A percentile compares a stretch with the other conserved stretches of the same genome.
Evolutionary conservation across 148 eudicot genomes (phyloP).

Genomic region (Suaeda aralocaspica): DNA sequence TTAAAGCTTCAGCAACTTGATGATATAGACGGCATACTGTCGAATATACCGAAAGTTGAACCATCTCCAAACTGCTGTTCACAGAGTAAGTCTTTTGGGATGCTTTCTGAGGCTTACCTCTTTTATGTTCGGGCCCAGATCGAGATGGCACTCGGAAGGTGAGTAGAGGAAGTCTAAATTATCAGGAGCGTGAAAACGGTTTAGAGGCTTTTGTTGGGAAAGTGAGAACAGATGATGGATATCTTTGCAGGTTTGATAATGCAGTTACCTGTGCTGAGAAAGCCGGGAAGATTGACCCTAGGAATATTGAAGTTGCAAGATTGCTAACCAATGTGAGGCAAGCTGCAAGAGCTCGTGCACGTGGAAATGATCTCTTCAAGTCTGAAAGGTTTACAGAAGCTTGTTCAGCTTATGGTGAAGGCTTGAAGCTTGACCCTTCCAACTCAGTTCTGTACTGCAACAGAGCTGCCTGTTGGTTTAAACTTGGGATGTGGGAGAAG

Average conservation of each 20-base stretch:
- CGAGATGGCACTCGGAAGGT: constrained; percentile 93
- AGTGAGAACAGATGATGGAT: constrained; percentile 43
- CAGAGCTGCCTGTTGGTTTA: constrained; percentile 93
- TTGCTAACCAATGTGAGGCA: constrained; percentile 55
- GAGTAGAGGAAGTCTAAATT: constrained; percentile 30
- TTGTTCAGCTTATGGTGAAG: constrained; percentile 83
- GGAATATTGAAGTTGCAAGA: constrained; percentile 50
- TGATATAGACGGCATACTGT: constrained; percentile 48
- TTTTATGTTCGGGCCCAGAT: constrained; percentile 70
- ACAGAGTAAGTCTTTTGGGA: constrained; percentile 68
- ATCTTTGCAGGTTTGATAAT: constrained; percentile 78
- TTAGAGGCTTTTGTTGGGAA: constrained; percentile 23
- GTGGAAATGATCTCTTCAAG: constrained; percentile 86
- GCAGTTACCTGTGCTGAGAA: constrained; percentile 64
- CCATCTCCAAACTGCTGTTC: constrained; percentile 40
- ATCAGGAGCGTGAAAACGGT: constrained; percentile 15
- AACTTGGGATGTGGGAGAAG: constrained; percentile 69
- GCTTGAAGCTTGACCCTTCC: constrained; percentile 67
- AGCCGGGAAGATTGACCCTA: constrained; percentile 57
- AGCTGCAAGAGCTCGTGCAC: constrained; percentile 70
- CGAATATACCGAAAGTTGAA: constrained; percentile 43
- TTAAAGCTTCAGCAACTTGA: constrained; percentile 76
- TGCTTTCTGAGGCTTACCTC: constrained; percentile 73
- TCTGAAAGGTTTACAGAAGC: constrained; percentile 89
- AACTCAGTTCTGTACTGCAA: constrained; percentile 85